Base-by-base conservation (phyloP, 2,329 filamentous ascomycete species). In the Pochonia chlamydosporia region DNA sequence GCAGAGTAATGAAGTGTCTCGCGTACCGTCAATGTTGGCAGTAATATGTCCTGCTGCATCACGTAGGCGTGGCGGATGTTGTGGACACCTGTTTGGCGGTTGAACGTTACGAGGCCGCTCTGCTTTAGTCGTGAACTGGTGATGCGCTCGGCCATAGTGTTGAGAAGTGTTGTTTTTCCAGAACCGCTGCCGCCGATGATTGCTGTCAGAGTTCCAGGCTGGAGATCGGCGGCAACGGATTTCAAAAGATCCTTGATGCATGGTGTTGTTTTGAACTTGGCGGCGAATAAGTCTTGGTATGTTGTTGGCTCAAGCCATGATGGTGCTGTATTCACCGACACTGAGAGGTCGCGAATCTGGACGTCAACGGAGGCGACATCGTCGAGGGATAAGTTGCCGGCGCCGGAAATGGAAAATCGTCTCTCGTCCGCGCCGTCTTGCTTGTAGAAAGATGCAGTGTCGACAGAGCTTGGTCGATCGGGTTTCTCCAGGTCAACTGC, bases 1-100 rank as follows among this genome's bases (percentile, higher is more conserved):
- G 87, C 87, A 2, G 86, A 81, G 61, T 89, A 91, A 47, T 69
- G 76, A 20, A 91, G 65, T 0, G 87, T 91, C 61, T 91, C 87
- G 31, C 86, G 74, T 10, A 90, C 86, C 0, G 86, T 91, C 49
- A 91, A 66, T 0, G 84, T 85, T 0, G 86, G 83, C 1, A 89
- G 70, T 1, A 91, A 68, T 13, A 89, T 75, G 58, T 91, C 87
- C 55, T 89, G 84, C 59, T 90, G 84, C 74, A 85, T 86, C 18
- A 87, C 85, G 68, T 89, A 87, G 43, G 83, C 77, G 62, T 82
- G 77, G 44, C 82, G 69, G 40, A 84, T 69, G 47, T 68, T 71
- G 23, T 75, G 68, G 4, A 82, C 70, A 1, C 79, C 74, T 21
- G 70, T 54, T 31, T 67, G 63, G 2, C 75, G 77, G 59, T 88